Evolutionary conservation across 1,284 basidiomycete genomes (phyloP), one percentile per base, ranked within the genome.

Genomic region (Ceratobasidium sp.): DNA sequence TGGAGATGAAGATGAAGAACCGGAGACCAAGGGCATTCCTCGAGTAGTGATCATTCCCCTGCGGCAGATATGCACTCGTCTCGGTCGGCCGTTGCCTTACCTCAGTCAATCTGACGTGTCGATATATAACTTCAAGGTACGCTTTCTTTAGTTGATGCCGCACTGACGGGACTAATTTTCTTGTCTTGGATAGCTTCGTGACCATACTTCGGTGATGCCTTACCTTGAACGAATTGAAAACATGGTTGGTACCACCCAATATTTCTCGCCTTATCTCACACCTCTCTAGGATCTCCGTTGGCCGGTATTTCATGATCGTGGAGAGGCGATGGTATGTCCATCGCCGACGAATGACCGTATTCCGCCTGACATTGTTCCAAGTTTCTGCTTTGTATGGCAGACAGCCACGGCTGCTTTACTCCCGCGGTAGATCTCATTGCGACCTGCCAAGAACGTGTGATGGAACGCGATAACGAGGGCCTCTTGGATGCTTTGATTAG

Each of bases 361-460:
- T 55, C 26, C 26, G 46, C 33, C 76, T 60, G 23, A 40, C 53
- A 28, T 18, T 67, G 53, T 46, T 60, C 44, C 64, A 66, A 55
- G 64, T 68, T 68, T 46, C 44, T 55, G 4, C 66, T 68, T 7
- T 56, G 56, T 23, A 68, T 68, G 76, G 76, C 76, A 3, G 76
- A 77, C 44, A 51, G 42, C n/a, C 76, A 77, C 26, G 76, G 76
- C 23, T 68, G 64, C 39, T 77, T 77, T 42, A 77, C 67, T 9
- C 76, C 76, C 56, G 76, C 64, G 1, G 51, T 68, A 15, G 76
- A 77, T 68, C 76, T 77, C 26, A 77, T 77, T 58, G 76, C 76
- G n/a, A 66, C 64, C 28, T 77, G 76, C 55, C 76, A 77, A 28
- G 76, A 77, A 55, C 76, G 76, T 40, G 76, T 77, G 23, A 77